A percentile compares a stretch with the other conserved stretches of the same genome.
These are phyloP conservation scores for Yarrowia divulgata DNA, from an alignment of 805 yeast genomes.

Conservation along the genomic window DNA sequence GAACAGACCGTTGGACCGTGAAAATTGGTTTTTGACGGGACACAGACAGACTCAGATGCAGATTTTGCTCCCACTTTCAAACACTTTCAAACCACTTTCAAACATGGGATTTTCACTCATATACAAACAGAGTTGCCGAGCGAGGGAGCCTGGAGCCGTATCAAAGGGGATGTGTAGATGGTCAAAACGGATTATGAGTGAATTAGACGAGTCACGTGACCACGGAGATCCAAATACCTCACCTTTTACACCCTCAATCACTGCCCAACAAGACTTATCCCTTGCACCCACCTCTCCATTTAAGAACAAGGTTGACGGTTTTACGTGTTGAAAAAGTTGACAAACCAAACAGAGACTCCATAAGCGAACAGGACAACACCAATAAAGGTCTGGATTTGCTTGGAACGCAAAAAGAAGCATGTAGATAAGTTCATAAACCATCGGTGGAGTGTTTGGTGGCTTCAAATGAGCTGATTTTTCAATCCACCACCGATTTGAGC, in stretches of 20 bases:
- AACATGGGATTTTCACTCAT: background rate
- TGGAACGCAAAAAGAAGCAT: background rate
- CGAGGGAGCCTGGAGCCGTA: background rate
- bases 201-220: background rate
- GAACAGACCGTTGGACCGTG: background rate
- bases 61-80: too few species aligned
- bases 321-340: constrained; percentile 7
- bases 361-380: too few species aligned
- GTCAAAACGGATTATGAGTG: background rate
- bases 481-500: too few species aligned
- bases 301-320: constrained; percentile 31
- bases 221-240: too few species aligned
- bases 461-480: too few species aligned
- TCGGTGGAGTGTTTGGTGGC: background rate
- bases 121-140: constrained; percentile 18
- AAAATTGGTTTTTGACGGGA: too few species aligned
- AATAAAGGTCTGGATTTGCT: too few species aligned
- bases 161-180: background rate
- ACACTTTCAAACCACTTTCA: too few species aligned
- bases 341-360: too few species aligned
- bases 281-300: background rate
- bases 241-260: too few species aligned
- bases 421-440: background rate
- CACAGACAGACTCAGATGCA: background rate
- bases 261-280: too few species aligned